phyloP scores from a whole-genome alignment of 2,329 filamentous ascomycete genomes.

The Fonsecaea erecta region DNA sequence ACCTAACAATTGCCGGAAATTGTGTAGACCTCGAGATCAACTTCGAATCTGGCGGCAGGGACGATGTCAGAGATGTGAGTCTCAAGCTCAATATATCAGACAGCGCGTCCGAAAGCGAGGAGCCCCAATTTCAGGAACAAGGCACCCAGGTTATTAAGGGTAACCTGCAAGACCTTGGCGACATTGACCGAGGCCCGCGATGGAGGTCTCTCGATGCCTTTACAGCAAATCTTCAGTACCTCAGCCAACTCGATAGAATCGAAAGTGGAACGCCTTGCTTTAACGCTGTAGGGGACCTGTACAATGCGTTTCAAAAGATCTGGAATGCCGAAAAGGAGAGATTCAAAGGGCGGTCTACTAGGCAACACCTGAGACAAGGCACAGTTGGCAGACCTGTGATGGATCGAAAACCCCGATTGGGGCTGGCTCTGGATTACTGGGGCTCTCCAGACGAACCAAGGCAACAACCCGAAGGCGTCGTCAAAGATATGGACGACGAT shows the following conservation, averaged over 20 bases:
- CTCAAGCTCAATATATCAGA: constrained; percentile 50
- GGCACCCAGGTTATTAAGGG: constrained; percentile 50
- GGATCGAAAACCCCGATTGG: constrained; percentile 47
- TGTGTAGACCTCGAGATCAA: constrained; percentile 54
- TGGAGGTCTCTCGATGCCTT: constrained; percentile 45
- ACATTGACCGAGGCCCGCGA: constrained; percentile 41
- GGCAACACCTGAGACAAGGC: constrained; percentile 49
- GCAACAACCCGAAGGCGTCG: constrained; percentile 37
- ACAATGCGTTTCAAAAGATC: constrained; percentile 48
- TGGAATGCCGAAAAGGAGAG: constrained; percentile 49
- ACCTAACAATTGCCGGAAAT: constrained; percentile 51
- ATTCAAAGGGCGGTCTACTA: constrained; percentile 40
- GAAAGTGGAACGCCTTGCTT: constrained; percentile 54
- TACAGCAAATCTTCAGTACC: constrained; percentile 50
- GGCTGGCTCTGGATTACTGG: constrained; percentile 52
- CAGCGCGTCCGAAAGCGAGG: constrained; percentile 46
- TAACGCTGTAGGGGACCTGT: constrained; percentile 51
- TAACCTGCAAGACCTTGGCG: constrained; percentile 44
- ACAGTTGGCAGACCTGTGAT: constrained; percentile 49
- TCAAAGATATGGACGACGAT: constrained; percentile 35
- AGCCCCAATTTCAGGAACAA: constrained; percentile 46
- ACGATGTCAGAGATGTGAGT: constrained; percentile 50
- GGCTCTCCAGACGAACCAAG: constrained; percentile 32
- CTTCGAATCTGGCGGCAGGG: constrained; percentile 45
- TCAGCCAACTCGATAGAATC: constrained; percentile 51